Base-by-base conservation (phyloP, 1,139 yeast genomes). In the Candida tropicalis region DNA sequence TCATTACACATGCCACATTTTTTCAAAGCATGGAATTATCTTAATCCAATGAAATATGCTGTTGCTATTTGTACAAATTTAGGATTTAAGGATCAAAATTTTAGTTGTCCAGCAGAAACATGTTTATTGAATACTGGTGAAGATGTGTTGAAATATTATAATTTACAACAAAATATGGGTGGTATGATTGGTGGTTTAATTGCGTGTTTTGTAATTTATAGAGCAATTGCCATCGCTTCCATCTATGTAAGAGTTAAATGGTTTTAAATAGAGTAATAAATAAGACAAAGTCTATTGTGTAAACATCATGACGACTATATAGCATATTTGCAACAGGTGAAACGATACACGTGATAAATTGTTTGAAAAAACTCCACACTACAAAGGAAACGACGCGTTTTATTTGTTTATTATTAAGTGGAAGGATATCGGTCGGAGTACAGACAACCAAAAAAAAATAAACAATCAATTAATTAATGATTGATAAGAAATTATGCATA, bases 31-130 rank as follows among this genome's bases (percentile, higher is more conserved):
- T 65, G 85, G 59, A 88, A 87, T 61, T 88, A 81, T 65, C 54
- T 85, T 11, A 84, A 82, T 43, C 96, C 96, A 1, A 64, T 85
- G 56, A 85, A 84, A 55, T 88, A 84, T 59, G 84, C 79, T 5
- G 82, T 79, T 32, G 82, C 83, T 44, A 68, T 81, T 1, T 61
- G 70, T 52, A 72, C 73, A 11, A 66, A 67, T 46, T 53, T 72
- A 42, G 73, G 69, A 10, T 66, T 73, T 38, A 40, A 53, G 39
- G 61, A 57, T 29, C 74, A 69, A 50, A 36, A 33, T 0, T 73
- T 73, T 48, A 44, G 46, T 15, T 73, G 79, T 56, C 29, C 45
- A 10, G 45, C 39, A 2, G 54, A 59, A 38, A 51, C 36, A 10
- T 73, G 79, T 54, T 48, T 54, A 2, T 59, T 73, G 38, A 47